Evolutionary conservation across 2,329 filamentous ascomycete species (phyloP).

Genomic region (Ascochyta pisi): DNA sequence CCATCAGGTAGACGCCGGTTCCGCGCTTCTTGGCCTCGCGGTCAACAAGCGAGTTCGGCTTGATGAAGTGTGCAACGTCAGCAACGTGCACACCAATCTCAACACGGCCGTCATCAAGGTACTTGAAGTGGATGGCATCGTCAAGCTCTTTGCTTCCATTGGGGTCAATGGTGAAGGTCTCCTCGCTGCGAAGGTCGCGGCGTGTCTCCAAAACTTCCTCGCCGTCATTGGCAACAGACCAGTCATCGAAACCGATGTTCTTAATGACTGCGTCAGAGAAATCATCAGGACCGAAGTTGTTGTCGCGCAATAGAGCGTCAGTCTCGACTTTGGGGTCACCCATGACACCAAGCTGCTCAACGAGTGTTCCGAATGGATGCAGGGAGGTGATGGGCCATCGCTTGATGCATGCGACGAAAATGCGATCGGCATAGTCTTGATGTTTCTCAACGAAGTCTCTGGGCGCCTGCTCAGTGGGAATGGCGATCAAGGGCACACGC

Average conservation of each 20-base stretch:
- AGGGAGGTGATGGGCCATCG: constrained; percentile 99
- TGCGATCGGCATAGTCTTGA: constrained; percentile 95
- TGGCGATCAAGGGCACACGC: constrained; percentile 95
- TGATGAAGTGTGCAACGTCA: constrained; percentile 96
- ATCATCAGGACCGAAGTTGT: constrained; percentile 97
- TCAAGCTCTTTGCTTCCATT: constrained; percentile 88
- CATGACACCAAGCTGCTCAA: constrained; percentile 97
- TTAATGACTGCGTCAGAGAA: constrained; percentile 96
- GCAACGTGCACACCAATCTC: constrained; percentile 96
- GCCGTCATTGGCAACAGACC: constrained; percentile 84
- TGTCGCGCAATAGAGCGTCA: constrained; percentile 93
- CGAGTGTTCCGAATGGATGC: constrained; percentile 95
- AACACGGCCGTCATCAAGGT: constrained; percentile 80
- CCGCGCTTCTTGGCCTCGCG: constrained; percentile 98
- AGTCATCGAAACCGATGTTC: constrained; percentile 90
- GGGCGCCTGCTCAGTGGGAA: constrained; percentile 96
- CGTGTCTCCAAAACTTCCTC: constrained; percentile 75
- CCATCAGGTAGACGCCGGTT: constrained; percentile 92
- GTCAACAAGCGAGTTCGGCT: constrained; percentile 92
- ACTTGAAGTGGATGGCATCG: constrained; percentile 91
- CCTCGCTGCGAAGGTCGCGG: constrained; percentile 88
- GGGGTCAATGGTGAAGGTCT: constrained; percentile 90
- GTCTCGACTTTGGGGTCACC: constrained; percentile 97
- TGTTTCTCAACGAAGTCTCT: constrained; percentile 99
- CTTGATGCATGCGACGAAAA: constrained; percentile 99